Conservation (phyloP, 2,329 filamentous ascomycete species). For the Chalaropsis ovoidea region DNA sequence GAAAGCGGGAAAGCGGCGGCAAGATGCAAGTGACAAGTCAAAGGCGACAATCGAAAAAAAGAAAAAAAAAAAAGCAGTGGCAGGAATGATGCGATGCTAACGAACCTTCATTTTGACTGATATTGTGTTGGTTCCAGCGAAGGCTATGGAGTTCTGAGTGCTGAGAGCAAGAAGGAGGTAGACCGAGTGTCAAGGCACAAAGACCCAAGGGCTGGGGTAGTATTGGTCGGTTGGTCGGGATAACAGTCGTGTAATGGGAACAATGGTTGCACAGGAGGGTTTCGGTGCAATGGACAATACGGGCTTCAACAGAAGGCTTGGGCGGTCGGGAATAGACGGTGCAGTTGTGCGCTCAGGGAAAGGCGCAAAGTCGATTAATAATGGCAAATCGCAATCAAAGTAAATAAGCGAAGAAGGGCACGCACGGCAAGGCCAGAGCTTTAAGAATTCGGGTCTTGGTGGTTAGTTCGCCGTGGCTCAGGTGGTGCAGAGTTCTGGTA, state of each 20-base stretch:
- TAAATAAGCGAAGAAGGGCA: not conserved
- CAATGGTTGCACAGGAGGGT: not conserved
- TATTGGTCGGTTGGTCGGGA: not conserved
- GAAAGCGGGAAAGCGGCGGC: not conserved
- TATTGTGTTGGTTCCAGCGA: not conserved
- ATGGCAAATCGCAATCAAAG: constrained; percentile 6
- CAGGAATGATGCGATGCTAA: not conserved
- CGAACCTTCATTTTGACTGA: constrained; percentile 6
- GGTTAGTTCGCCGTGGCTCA: not conserved
- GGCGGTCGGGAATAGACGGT: not conserved
- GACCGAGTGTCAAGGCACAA: not conserved
- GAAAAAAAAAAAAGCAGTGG: not conserved
- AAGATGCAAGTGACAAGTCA: not conserved
- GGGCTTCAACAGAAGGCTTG: not conserved
- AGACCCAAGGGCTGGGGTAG: not conserved
- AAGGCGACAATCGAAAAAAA: not conserved
- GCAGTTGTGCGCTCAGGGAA: not conserved
- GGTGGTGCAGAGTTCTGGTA: not conserved
- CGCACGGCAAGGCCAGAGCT: not conserved
- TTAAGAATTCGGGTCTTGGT: not conserved
- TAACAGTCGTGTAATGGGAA: not conserved
- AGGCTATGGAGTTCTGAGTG: not conserved
- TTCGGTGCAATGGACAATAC: not conserved
- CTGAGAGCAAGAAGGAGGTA: not conserved
- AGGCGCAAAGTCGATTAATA: not conserved